Evolutionary conservation across 2,329 filamentous ascomycete genomes (phyloP).

Genomic region (Aspergillus sp.): DNA sequence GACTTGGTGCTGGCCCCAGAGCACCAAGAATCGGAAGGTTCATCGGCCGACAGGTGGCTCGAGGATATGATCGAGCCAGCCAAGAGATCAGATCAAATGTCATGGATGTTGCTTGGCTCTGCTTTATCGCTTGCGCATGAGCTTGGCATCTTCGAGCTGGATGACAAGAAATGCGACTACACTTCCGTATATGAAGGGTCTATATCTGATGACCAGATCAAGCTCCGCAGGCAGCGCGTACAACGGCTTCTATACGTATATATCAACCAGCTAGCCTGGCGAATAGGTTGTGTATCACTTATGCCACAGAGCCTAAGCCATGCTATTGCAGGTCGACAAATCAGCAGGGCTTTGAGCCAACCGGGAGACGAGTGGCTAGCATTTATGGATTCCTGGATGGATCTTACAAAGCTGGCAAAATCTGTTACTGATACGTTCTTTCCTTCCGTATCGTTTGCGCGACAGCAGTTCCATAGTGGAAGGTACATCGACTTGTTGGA

Average conservation of each 20-base stretch:
- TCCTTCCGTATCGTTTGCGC: constrained; percentile 41
- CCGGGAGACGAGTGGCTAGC: constrained; percentile 52
- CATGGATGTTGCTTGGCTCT: constrained; percentile 61
- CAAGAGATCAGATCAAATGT: constrained; percentile 59
- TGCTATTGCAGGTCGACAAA: constrained; percentile 34
- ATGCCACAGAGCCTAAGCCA: constrained; percentile 50
- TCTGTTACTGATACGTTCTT: constrained; percentile 58
- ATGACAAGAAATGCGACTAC: constrained; percentile 35
- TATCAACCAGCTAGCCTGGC: constrained; percentile 55
- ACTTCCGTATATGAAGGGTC: constrained; percentile 26
- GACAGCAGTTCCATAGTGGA: constrained; percentile 46
- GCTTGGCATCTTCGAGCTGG: constrained; percentile 53
- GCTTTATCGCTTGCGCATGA: constrained; percentile 57
- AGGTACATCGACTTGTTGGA: constrained; percentile 54
- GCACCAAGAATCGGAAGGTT: constrained; percentile 32
- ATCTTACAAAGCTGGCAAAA: constrained; percentile 51
- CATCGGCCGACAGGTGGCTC: constrained; percentile 48
- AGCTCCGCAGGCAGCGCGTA: constrained; percentile 38
- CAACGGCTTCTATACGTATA: constrained; percentile 49
- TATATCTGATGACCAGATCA: constrained; percentile 34
- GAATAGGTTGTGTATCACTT: constrained; percentile 54
- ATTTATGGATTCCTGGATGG: constrained; percentile 57
- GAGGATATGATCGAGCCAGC: constrained; percentile 59
- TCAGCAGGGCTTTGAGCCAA: constrained; percentile 39
- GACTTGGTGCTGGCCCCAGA: constrained; percentile 49